Percentiles rank a stretch among this genome's conserved stretches.
Evolutionary conservation across 2,329 filamentous ascomycete genomes (phyloP).

Genomic region (Microcyclospora pomicola): DNA sequence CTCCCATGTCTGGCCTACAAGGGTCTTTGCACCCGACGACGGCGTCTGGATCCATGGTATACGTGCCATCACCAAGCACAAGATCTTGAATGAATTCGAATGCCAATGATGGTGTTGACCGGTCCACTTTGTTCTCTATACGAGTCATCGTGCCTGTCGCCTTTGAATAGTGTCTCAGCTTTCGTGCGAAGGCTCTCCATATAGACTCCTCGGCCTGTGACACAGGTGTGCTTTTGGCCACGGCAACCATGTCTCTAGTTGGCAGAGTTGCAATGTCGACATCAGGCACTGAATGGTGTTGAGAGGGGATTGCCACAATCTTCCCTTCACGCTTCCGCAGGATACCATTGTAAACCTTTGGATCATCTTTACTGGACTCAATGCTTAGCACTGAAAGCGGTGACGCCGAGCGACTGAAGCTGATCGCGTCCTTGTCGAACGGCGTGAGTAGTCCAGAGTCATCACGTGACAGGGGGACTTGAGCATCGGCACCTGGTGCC

Average conservation of each 20-base stretch:
- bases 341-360: constrained; percentile 28
- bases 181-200: constrained; percentile 24
- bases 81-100: constrained; percentile 58
- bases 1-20: constrained; percentile 45
- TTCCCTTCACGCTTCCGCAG: constrained; percentile 25
- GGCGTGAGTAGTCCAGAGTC: neutral
- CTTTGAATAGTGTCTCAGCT: constrained; percentile 15
- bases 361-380: constrained; percentile 1
- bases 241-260: constrained; percentile 23
- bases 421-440: constrained; percentile 1
- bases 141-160: constrained; percentile 4
- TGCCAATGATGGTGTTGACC: constrained; percentile 39
- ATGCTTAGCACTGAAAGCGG: neutral
- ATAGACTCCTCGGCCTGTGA: constrained; percentile 24
- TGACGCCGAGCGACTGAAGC: constrained; percentile 1
- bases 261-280: constrained; percentile 24
- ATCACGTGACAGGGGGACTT: neutral
- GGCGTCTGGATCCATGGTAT: constrained; percentile 43
- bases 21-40: constrained; percentile 48
- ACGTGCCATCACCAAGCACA: constrained; percentile 46
- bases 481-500: constrained; percentile 3
- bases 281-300: neutral
- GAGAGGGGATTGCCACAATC: constrained; percentile 16
- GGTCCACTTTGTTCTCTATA: constrained; percentile 44
- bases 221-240: constrained; percentile 17